phyloP scores from a whole-genome alignment of 148 eudicot species.

The Vaccinium corymbosum region DNA sequence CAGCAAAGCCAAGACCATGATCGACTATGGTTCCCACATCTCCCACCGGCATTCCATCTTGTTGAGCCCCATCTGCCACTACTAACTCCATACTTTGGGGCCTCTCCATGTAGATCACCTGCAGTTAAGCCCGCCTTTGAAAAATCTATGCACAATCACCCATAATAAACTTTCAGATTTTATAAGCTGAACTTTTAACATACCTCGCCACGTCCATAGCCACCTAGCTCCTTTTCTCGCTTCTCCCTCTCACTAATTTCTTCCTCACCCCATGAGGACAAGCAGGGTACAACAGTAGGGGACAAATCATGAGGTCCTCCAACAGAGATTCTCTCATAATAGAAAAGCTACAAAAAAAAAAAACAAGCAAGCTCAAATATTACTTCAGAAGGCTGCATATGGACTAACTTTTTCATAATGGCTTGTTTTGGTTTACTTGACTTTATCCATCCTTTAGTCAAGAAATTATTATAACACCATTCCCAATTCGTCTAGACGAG shows the following conservation, averaged over 20 bases:
- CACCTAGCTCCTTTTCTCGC: conserved; percentile 42
- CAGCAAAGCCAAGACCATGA: conserved; percentile 16
- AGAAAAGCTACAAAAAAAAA: conserved; percentile 28
- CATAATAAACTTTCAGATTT: not conserved
- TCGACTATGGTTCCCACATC: conserved; percentile 21
- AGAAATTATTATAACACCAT: too few relatives aligned
- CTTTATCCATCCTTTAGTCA: too few relatives aligned
- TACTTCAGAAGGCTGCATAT: not conserved
- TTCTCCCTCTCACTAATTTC: conserved; percentile 46
- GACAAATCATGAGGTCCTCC: conserved; percentile 21
- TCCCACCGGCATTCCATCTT: conserved; percentile 15
- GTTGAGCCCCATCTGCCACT: conserved; percentile 18
- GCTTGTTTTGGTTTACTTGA: not conserved
- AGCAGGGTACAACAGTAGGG: conserved; percentile 32
- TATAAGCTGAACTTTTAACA: not conserved
- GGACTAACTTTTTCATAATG: not conserved
- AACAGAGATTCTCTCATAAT: conserved; percentile 45
- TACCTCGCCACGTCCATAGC: conserved; percentile 48
- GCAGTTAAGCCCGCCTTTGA: conserved; percentile 7
- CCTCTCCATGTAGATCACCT: conserved; percentile 42
- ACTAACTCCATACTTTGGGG: conserved; percentile 28
- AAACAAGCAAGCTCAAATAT: not conserved
- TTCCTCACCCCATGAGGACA: conserved; percentile 44
- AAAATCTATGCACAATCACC: not conserved
- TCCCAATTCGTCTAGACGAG: not conserved